Conservation (phyloP, 768 basidiomycete genomes). For the Suillus luteus region DNA sequence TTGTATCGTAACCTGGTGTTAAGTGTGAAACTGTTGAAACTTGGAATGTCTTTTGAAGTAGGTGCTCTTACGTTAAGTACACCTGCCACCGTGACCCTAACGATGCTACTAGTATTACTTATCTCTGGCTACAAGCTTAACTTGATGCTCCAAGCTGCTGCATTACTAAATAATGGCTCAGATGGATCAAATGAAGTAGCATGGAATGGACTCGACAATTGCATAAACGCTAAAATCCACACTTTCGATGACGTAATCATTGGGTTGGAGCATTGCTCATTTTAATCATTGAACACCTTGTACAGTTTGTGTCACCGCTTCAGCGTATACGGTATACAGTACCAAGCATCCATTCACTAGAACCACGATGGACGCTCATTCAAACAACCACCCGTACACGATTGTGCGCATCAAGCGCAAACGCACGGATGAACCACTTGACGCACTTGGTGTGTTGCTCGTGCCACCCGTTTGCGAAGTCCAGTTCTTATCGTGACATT, state of each 20-base stretch:
- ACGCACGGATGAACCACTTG: slow-evolving; percentile 78
- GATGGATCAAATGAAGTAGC: too few species aligned
- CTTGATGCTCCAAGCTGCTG: too few species aligned
- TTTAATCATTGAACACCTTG: neutral
- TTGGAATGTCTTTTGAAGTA: too few species aligned
- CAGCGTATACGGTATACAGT: neutral
- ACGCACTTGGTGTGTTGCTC: slow-evolving; percentile 64
- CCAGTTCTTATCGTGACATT: slow-evolving; percentile 18
- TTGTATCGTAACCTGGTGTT: neutral
- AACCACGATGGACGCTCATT: slow-evolving; percentile 26
- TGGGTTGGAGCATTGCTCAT: neutral
- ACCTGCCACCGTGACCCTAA: neutral
- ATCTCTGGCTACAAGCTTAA: neutral
- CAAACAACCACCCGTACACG: slow-evolving; percentile 51
- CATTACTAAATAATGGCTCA: too few species aligned
- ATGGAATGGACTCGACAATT: too few species aligned
- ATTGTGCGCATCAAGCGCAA: slow-evolving; percentile 84
- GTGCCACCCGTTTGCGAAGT: slow-evolving; percentile 16
- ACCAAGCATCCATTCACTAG: neutral
- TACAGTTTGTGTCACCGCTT: neutral
- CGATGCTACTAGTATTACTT: neutral
- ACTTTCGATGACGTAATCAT: neutral
- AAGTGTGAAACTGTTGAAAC: neutral
- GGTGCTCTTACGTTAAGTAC: too few species aligned
- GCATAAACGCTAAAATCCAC: too few species aligned